These are phyloP conservation scores for Phytopythium delawarense DNA, from an alignment of 352 stramenopile genomes.

Conservation along the genomic window DNA sequence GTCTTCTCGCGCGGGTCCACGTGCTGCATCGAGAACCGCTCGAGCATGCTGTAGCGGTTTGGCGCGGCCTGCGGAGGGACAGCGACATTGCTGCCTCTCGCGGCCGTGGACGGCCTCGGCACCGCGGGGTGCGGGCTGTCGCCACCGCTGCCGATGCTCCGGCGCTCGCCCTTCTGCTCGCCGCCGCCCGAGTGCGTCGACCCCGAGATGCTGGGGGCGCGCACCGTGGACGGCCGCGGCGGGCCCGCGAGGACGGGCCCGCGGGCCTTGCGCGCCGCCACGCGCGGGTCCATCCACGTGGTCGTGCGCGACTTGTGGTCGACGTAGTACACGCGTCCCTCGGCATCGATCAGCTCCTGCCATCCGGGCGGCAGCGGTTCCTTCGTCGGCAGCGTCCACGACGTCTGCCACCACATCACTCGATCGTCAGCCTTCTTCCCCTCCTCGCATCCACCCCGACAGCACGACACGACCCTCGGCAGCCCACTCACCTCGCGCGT, in stretches of 20 bases:
- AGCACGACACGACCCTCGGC: neutral
- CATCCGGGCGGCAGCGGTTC: slow-evolving; percentile 68
- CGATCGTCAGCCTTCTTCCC: neutral
- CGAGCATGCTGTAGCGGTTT: slow-evolving; percentile 8
- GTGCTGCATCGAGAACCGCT: slow-evolving; percentile 2
- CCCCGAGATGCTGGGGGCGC: neutral
- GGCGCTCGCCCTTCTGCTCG: neutral
- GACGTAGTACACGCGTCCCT: slow-evolving; percentile 80
- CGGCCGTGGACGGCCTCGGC: neutral
- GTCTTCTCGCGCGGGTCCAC: slow-evolving; percentile 5
- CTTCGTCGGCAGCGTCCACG: slow-evolving; percentile 67
- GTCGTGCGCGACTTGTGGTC: slow-evolving; percentile 74
- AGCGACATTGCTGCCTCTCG: neutral
- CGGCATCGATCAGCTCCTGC: slow-evolving; percentile 73
- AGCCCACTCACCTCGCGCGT: slow-evolving; percentile 54
- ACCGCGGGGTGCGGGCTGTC: neutral
- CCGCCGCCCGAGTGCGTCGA: neutral
- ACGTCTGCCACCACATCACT: slow-evolving; percentile 38
- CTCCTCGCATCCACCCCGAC: too few species aligned
- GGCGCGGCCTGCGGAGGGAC: neutral
- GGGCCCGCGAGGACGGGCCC: neutral
- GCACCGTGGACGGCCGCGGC: neutral
- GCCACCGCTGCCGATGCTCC: slow-evolving; percentile 1
- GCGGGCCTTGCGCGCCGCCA: slow-evolving; percentile 18
- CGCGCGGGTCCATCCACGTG: slow-evolving; percentile 78